Evolutionary conservation across 208 protist species (phyloP).

Genomic region (Trypanosoma avium): DNA sequence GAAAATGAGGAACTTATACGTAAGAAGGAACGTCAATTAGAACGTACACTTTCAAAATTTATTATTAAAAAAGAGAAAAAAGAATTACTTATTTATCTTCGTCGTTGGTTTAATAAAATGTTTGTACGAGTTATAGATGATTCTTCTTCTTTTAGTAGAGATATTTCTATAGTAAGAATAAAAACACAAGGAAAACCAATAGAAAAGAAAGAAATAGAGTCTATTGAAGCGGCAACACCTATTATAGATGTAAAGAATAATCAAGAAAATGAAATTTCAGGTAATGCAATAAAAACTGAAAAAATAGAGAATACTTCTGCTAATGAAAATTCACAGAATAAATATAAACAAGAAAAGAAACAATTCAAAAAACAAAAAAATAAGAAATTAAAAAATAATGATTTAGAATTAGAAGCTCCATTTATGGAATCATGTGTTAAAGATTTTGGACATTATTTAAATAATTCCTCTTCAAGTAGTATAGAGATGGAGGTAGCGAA

Average conservation of each 20-base stretch:
- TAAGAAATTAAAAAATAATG: background rate
- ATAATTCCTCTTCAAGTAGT: conserved; percentile 18
- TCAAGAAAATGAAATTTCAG: background rate
- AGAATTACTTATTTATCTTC: conserved; percentile 36
- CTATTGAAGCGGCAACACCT: too few species aligned
- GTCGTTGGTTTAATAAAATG: conserved; percentile 61
- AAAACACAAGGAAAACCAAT: too few species aligned
- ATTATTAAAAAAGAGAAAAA: conserved; percentile 31
- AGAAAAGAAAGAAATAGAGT: too few species aligned
- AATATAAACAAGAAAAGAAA: background rate
- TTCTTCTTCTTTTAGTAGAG: background rate
- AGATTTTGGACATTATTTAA: conserved; percentile 19
- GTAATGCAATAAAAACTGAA: too few species aligned
- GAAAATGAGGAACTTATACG: background rate
- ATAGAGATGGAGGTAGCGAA: conserved; percentile 63
- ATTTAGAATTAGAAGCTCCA: conserved; percentile 17
- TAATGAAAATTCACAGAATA: background rate
- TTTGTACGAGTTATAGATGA: conserved; percentile 31
- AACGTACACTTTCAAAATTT: conserved; percentile 30
- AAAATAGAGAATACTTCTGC: background rate
- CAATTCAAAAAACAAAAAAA: background rate
- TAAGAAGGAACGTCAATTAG: conserved; percentile 18
- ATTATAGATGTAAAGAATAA: background rate
- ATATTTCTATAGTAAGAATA: background rate
- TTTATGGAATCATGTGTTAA: conserved; percentile 32